Base-by-base conservation (phyloP, 805 yeast genomes). In the Yarrowia keelungensis region DNA sequence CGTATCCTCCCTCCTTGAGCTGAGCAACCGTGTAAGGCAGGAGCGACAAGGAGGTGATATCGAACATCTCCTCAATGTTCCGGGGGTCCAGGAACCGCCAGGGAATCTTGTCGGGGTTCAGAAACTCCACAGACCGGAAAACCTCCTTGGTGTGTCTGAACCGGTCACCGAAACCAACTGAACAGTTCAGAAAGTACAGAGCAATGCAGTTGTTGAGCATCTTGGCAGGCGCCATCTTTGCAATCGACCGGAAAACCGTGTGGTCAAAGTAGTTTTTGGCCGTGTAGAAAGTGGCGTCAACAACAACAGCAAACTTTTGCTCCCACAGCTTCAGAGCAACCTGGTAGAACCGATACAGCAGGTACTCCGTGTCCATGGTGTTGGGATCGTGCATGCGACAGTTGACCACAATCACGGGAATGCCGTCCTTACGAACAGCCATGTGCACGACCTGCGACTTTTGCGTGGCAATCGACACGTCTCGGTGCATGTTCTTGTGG, bases 261-360 rank as follows among this genome's bases (percentile, higher is more conserved):
- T 71, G 69, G 15, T 77, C 76, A 38, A 77, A 70, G 1, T 75
- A 47, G 11, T 73, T 71, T 3, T 69, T 51, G 10, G 78, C 78
- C 39, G 80, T 76, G 74, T 83, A 87, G 12, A 87, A 88, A 0
- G 97, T 89, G 72, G 90, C 86, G 76, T 92, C 97, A 69, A 86
- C 72, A 8, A 91, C 84, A 62, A 87, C 70, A 70, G 86, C 85
- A 75, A 83, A 90, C 69, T 85, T 86, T 41, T 85, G 82, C 22
- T 87, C 86, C 93, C 96, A 89, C 35, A 90, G 82, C 74, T 88
- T 89, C 66, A 89, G 84, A 16, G 88, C 84, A 4, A 85, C 82
- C 72, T 89, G 92, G 67, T 90, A 83, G 8, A 87, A 72, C 70
- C 88, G 83, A 77, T 84, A 91, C 32, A 85, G 78, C 35, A 88